phyloP scores from a whole-genome alignment of 352 stramenopile genomes.

The Elongisporangium prolatum region DNA sequence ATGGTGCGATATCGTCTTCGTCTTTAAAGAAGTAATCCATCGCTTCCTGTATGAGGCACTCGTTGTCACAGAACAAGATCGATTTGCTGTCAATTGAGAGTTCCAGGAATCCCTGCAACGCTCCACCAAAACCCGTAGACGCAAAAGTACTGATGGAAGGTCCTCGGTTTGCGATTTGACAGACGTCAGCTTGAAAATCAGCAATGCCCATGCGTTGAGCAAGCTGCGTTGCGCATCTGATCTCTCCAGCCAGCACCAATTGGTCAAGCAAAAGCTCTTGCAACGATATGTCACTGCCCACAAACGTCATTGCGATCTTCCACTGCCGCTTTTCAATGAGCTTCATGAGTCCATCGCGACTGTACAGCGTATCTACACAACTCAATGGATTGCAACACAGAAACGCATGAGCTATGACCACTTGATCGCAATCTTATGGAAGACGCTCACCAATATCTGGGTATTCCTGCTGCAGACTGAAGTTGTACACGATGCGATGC shows the following conservation, averaged over 20 bases:
- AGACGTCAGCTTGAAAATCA: constrained; percentile 31
- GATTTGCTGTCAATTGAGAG: constrained; percentile 16
- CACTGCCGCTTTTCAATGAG: constrained; percentile 63
- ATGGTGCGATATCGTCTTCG: neutral
- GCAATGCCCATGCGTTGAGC: constrained; percentile 32
- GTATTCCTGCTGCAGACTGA: constrained; percentile 42
- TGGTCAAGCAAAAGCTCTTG: constrained; percentile 43
- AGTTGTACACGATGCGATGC: constrained; percentile 57
- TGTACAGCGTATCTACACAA: constrained; percentile 43
- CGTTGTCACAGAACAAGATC: constrained; percentile 40
- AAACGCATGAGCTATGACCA: neutral
- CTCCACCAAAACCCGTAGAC: no score
- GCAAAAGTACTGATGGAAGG: constrained; percentile 10
- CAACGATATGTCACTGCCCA: constrained; percentile 46
- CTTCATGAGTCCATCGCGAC: constrained; percentile 51
- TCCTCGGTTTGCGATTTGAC: constrained; percentile 12
- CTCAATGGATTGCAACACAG: neutral
- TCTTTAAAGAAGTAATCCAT: constrained; percentile 24
- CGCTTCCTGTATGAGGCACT: constrained; percentile 20
- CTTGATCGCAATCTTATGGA: neutral
- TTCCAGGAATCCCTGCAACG: constrained; percentile 26
- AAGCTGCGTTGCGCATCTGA: constrained; percentile 26
- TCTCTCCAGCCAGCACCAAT: constrained; percentile 36
- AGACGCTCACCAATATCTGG: constrained; percentile 46
- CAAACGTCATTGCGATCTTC: constrained; percentile 65